Conservation (phyloP, 2,329 filamentous ascomycete species). For the Aspergillus melleus region DNA sequence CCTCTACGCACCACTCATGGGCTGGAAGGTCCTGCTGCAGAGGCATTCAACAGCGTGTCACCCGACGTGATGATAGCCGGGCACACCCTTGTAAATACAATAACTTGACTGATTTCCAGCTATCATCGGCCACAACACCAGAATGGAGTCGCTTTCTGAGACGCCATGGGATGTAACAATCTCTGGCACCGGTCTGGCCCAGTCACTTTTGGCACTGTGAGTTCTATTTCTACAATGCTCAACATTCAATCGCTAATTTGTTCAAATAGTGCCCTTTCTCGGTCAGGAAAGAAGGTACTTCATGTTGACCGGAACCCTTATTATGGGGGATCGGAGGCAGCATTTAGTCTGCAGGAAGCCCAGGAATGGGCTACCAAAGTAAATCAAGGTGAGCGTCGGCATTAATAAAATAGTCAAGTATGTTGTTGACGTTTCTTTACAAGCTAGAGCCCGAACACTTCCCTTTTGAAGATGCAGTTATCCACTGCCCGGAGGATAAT, state of each 20-base stretch:
- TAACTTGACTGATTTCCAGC: constrained; percentile 17
- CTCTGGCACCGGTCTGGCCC: constrained; percentile 73
- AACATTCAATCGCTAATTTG: constrained; percentile 51
- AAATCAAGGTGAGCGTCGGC: constrained; percentile 35
- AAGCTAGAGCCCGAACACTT: constrained; percentile 34
- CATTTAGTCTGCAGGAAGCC: constrained; percentile 78
- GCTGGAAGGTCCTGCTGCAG: constrained; percentile 13
- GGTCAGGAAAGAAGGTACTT: constrained; percentile 86
- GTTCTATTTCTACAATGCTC: constrained; percentile 23
- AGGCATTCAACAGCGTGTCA: constrained; percentile 15
- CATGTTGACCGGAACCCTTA: constrained; percentile 86
- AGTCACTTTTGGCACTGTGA: constrained; percentile 78
- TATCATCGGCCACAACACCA: constrained; percentile 15
- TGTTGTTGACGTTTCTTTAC: constrained; percentile 23
- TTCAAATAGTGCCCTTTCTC: constrained; percentile 76
- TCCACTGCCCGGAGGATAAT: constrained; percentile 24
- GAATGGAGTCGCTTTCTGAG: constrained; percentile 73
- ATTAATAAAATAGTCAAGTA: not conserved
- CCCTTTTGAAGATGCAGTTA: constrained; percentile 42
- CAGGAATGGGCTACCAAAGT: constrained; percentile 67
- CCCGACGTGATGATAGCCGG: constrained; percentile 26
- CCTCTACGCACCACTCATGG: constrained; percentile 19
- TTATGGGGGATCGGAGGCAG: constrained; percentile 84
- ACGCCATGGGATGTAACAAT: constrained; percentile 79
- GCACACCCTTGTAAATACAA: constrained; percentile 14